phyloP scores from a whole-genome alignment of 75 land plant species.

The Sequoia sempervirens region DNA sequence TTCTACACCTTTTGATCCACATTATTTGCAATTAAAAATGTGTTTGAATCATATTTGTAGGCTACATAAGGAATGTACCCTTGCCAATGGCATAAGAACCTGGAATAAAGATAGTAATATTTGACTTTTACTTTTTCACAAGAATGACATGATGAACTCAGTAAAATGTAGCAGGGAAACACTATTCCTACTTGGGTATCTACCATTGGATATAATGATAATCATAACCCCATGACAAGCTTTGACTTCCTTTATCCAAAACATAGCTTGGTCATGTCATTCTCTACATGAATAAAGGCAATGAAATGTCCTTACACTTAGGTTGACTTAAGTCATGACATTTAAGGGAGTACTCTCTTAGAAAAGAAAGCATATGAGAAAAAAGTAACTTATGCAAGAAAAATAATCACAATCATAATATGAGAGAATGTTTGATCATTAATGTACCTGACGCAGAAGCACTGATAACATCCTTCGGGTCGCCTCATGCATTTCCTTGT shows the following conservation, averaged over 20 bases:
- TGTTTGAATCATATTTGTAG: neutral
- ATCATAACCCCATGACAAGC: too few relatives aligned
- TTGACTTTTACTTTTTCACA: too few relatives aligned
- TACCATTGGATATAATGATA: neutral
- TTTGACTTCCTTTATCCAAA: too few relatives aligned
- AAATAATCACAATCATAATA: conserved; percentile 1
- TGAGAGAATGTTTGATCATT: neutral
- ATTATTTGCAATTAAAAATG: neutral
- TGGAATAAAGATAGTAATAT: neutral
- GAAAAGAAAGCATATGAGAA: neutral
- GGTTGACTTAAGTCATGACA: neutral
- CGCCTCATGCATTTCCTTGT: conserved; percentile 95
- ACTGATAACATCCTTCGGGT: conserved; percentile 90
- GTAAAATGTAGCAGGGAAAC: too few relatives aligned
- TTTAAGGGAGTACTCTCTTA: neutral
- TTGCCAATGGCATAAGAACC: neutral
- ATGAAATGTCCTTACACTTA: neutral
- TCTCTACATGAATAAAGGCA: neutral
- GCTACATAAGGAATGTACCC: neutral
- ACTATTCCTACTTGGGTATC: too few relatives aligned
- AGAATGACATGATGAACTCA: too few relatives aligned
- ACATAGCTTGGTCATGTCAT: neutral
- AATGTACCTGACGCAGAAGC: conserved; percentile 68
- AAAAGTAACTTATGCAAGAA: neutral
- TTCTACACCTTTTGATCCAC: neutral